phyloP scores from a whole-genome alignment of 768 basidiomycete species.

The button mushroom (Agaricus bisporus) region DNA sequence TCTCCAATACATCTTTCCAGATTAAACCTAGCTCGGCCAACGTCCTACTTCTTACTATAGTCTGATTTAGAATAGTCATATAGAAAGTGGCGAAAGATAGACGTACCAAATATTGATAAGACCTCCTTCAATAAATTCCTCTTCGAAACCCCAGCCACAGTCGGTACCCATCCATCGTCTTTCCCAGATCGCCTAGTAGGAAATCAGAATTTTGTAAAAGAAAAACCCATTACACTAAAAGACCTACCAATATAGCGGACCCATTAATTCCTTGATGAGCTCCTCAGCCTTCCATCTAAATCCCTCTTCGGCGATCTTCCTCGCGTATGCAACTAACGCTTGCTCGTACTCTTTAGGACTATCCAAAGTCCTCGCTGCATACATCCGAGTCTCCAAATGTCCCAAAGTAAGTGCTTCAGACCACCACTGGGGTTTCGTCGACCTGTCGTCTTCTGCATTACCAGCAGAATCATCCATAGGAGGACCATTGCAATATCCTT shows the following conservation, averaged over 20 bases:
- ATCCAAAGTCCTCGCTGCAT: conserved; percentile 67
- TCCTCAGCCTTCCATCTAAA: conserved; percentile 88
- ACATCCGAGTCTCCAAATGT: conserved; percentile 80
- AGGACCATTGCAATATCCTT: conserved; percentile 21
- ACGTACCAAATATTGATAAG: conserved; percentile 68
- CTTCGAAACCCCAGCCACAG: conserved; percentile 65
- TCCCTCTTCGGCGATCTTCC: conserved; percentile 84
- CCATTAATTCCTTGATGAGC: conserved; percentile 82
- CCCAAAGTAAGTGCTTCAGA: conserved; percentile 75
- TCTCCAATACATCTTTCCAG: conserved; percentile 80
- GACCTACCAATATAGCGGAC: conserved; percentile 82
- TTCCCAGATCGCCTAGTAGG: conserved; percentile 58
- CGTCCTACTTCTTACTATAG: conserved; percentile 65
- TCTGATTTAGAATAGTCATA: background rate
- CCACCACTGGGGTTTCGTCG: conserved; percentile 69
- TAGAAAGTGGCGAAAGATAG: background rate
- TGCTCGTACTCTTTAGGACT: conserved; percentile 84
- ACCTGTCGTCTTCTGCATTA: background rate
- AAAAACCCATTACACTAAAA: background rate
- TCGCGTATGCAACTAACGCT: conserved; percentile 70
- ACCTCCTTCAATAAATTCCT: conserved; percentile 84
- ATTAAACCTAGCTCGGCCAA: conserved; percentile 69
- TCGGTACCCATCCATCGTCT: conserved; percentile 62
- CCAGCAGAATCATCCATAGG: background rate
- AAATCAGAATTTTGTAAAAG: background rate